Base-by-base conservation (phyloP, 2,329 filamentous ascomycete genomes). In the Ambrosiella cleistominuta region DNA sequence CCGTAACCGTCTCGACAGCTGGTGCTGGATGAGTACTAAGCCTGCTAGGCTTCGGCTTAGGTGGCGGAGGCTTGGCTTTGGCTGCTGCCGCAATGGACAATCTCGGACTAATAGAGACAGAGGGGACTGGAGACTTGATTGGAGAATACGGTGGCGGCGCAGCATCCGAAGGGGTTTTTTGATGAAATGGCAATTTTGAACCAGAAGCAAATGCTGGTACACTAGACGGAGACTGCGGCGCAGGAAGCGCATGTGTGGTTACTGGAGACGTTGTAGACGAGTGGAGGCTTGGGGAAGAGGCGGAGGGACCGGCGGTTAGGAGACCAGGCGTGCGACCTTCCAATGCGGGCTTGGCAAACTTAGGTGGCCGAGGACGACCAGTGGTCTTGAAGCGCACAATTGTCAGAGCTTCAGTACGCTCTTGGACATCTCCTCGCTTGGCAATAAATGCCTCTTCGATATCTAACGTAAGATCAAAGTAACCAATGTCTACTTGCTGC, bases 401-500 rank as follows among this genome's bases (percentile, higher is more conserved):
- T 11, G 80, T 77, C 15, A 98, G 75, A 42, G 80, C 81, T 70
- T 98, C 93, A n/a, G 85, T 81, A 62, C 79, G 81, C 64, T 94
- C 86, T 67, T 93, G 84, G 61, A 93, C 83, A 64, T 94, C 86
- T 35, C 89, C 91, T 37, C 90, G 85, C 74, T 96, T 96, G 69
- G 82, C 78, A 66, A 86, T 76, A 69, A 95, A 98, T 11, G 88
- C 90, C 63, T 91, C 91, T 69, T 96, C 88, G 49, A 98, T 85
- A 66, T 95, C 90, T 38, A 87, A 77, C 1, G 86, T 87, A 56
- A 98, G 78, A 69, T 98, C 87, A 70, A 98, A 98, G 72, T 98
- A 98, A 62, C 89, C 89, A 67, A 98, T 98, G 67, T 97, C 90
- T 69, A 94, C 89, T 64, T 79, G 82, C 73, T 98, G 93, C 93